These are phyloP conservation scores for Sporisorium scitamineum DNA, from an alignment of 1,284 basidiomycete species.

Conservation along the genomic window DNA sequence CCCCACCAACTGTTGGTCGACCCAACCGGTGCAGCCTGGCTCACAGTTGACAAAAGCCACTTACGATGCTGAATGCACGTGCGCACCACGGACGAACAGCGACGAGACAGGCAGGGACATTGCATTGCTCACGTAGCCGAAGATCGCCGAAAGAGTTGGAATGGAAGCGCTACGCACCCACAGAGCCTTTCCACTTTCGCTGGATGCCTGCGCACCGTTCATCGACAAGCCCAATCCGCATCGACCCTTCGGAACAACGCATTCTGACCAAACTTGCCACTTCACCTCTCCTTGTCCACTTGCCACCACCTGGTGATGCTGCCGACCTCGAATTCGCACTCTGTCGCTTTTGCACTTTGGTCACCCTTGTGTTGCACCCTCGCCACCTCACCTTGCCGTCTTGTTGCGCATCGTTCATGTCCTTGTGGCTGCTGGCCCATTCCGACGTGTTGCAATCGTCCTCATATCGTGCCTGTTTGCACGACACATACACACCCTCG, in stretches of 20 bases:
- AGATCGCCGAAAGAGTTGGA: neutral
- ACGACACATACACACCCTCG: neutral
- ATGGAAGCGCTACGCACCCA: neutral
- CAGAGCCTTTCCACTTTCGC: neutral
- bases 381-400: neutral
- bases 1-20: neutral
- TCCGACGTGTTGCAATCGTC: neutral
- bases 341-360: neutral
- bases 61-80: neutral
- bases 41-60: neutral
- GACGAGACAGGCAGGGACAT: neutral
- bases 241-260: slow-evolving; percentile 14
- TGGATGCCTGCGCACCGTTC: neutral
- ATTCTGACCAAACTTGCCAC: slow-evolving; percentile 42
- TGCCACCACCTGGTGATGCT: slow-evolving; percentile 7
- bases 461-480: neutral
- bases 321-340: neutral
- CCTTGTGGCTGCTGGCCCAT: neutral
- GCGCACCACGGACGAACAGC: neutral
- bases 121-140: slow-evolving; percentile 2
- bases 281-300: slow-evolving; percentile 23
- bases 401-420: neutral
- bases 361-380: slow-evolving; percentile 8
- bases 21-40: neutral
- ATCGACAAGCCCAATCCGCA: neutral